Base-by-base conservation (phyloP, 106 monocot genomes). In the Gastrodia elata region DNA sequence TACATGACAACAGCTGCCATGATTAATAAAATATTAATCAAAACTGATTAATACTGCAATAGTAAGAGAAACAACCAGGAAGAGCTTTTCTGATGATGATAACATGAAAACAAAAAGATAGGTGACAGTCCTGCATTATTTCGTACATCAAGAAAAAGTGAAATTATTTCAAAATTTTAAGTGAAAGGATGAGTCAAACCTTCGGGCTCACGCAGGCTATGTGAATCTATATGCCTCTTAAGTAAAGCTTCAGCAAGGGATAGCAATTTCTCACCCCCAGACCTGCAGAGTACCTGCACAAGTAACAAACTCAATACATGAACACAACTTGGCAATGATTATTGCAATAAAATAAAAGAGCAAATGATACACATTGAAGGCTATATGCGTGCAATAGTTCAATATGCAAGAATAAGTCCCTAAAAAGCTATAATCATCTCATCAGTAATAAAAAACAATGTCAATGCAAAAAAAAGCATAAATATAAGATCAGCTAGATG, bases 181-280 rank as follows among this genome's bases (percentile, higher is more conserved):
- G 32, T 13, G 68, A 26, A 39, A 65, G 8, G 68, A 46, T 20
- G 30, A 39, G 84, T 86, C 96, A 38, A 39, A 90, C 96, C 96
- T 86, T 97, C 96, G 43, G 88, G 87, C 74, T 97, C 92, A 77
- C 88, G 96, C 74, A 97, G 82, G 82, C 90, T 86, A 77, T 89
- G 87, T 64, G 85, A 75, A 72, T 38, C 56, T 43, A 88, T 84
- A 65, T 97, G 97, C 79, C 90, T 97, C 56, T 90, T 93, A 9
- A 97, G 79, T 75, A 97, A 88, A 69, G 83, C 97, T 68, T 98
- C 93, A 57, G 97, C 93, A 72, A 98, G 73, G 0, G 83, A 46
- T 40, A 98, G 80, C 68, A 98, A 75, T 79, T 91, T 98, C 57
- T 88, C 85, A 48, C 86, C 90, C 34, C 84, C 93, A 68, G 44